phyloP scores from a whole-genome alignment of 176 grass and related monocot species.

The Musa troglodytarum region DNA sequence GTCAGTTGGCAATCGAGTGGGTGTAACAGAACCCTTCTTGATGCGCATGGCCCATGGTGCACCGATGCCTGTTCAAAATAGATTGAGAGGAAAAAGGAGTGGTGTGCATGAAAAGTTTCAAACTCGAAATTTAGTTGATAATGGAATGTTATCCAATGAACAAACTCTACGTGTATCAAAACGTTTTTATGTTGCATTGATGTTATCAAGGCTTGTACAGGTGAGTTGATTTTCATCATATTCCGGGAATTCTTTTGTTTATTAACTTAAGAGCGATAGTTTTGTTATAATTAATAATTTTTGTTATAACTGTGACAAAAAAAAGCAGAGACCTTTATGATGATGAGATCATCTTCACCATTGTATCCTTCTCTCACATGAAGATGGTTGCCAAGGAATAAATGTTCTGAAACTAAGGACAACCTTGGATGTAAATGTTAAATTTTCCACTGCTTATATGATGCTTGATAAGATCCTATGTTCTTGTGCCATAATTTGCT shows the following conservation, averaged over 20 bases:
- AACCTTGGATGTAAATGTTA: not conserved
- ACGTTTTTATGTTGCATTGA: conserved; percentile 89
- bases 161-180: conserved; percentile 68
- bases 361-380: not conserved
- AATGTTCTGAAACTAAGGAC: not conserved
- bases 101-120: conserved; percentile 11
- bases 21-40: conserved; percentile 79
- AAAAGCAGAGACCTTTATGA: not conserved
- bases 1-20: conserved; percentile 83
- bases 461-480: not conserved
- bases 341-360: not conserved
- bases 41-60: conserved; percentile 96
- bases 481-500: not conserved
- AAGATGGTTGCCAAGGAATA: not conserved
- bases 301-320: too few species aligned
- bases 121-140: conserved; percentile 25
- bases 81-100: conserved; percentile 32
- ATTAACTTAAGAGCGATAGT: not conserved
- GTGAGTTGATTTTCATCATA: conserved; percentile 29
- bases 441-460: not conserved
- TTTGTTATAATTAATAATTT: too few species aligned
- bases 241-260: not conserved
- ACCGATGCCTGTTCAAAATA: conserved; percentile 44
- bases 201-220: conserved; percentile 88
- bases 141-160: conserved; percentile 37